A percentile compares a stretch with the other conserved stretches of the same genome.
Conservation (phyloP, 2,329 filamentous ascomycete genomes). For the Neonectria sp. region DNA sequence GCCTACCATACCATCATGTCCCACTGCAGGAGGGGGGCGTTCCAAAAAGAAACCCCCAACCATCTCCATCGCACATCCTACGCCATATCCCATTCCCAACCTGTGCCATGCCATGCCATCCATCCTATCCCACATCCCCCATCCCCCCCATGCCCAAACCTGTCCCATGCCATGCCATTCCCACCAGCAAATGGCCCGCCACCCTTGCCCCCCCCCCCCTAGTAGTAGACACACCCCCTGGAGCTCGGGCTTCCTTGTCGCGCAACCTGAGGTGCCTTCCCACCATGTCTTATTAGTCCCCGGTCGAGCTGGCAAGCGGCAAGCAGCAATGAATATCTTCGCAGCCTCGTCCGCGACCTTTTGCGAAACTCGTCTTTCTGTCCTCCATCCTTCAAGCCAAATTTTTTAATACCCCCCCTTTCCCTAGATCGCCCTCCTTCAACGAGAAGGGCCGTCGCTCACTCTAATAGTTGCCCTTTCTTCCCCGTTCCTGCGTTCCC, state of each 20-base stretch:
- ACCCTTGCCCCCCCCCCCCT: neutral
- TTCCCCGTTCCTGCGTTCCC: slow-evolving; percentile 9
- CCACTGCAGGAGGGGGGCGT: neutral
- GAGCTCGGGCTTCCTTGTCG: slow-evolving; percentile 37
- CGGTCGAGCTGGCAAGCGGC: neutral
- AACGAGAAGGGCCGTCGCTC: slow-evolving; percentile 38
- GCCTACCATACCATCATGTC: neutral
- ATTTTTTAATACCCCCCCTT: slow-evolving; percentile 12
- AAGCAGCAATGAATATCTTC: slow-evolving; percentile 33
- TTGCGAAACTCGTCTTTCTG: slow-evolving; percentile 6
- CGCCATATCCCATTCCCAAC: neutral
- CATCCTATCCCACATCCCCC: neutral
- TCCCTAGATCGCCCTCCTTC: slow-evolving; percentile 45
- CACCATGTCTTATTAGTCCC: slow-evolving; percentile 24
- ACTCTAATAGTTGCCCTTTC: slow-evolving; percentile 10
- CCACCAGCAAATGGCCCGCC: slow-evolving; percentile 38
- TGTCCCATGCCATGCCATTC: slow-evolving; percentile 14
- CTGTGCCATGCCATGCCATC: neutral
- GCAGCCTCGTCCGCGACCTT: slow-evolving; percentile 30
- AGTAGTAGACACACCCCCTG: slow-evolving; percentile 24
- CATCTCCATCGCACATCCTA: slow-evolving; percentile 39
- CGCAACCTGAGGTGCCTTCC: slow-evolving; percentile 21
- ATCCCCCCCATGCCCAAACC: neutral
- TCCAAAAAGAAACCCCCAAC: slow-evolving; percentile 17
- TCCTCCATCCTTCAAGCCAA: slow-evolving; percentile 4